These are phyloP conservation scores for Verticillium alfalfae DNA, from an alignment of 2,329 filamentous ascomycete species.

Conservation along the genomic window DNA sequence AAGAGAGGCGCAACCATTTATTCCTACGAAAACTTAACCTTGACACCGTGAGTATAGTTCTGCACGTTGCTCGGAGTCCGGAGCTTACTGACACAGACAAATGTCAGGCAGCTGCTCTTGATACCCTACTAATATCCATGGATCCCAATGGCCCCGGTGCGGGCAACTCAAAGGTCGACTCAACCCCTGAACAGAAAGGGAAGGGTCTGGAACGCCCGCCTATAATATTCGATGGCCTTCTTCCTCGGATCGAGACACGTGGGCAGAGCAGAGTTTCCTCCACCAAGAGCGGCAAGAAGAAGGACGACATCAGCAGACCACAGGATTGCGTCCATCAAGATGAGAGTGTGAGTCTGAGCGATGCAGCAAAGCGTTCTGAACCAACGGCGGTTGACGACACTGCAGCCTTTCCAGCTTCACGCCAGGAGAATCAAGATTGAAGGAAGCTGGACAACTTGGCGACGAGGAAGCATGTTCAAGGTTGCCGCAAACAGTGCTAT, in stretches of 20 bases:
- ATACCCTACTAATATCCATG: background rate
- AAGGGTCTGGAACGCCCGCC: conserved; percentile 4
- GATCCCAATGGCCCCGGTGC: conserved; percentile 4
- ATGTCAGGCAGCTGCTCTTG: background rate
- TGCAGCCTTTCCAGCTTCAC: background rate
- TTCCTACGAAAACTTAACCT: background rate
- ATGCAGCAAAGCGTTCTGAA: background rate
- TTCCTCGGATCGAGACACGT: conserved; percentile 16
- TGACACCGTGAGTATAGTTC: background rate
- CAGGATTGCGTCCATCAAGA: background rate
- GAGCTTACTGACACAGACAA: background rate
- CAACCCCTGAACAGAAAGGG: conserved; percentile 6
- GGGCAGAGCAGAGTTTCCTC: conserved; percentile 13
- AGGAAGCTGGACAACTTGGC: background rate
- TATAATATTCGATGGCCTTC: conserved; percentile 13
- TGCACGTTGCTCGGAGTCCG: background rate
- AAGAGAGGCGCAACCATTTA: background rate
- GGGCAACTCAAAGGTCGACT: conserved; percentile 10
- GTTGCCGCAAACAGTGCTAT: background rate
- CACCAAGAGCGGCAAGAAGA: conserved; percentile 9
- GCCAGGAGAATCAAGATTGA: background rate
- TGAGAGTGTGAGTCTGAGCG: background rate
- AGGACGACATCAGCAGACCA: background rate
- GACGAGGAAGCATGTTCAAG: background rate
- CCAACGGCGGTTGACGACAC: background rate